Percentiles rank a stretch among this genome's conserved stretches.
Conservation (phyloP, 345 rosid species). For the Lagerstroemia speciosa region DNA sequence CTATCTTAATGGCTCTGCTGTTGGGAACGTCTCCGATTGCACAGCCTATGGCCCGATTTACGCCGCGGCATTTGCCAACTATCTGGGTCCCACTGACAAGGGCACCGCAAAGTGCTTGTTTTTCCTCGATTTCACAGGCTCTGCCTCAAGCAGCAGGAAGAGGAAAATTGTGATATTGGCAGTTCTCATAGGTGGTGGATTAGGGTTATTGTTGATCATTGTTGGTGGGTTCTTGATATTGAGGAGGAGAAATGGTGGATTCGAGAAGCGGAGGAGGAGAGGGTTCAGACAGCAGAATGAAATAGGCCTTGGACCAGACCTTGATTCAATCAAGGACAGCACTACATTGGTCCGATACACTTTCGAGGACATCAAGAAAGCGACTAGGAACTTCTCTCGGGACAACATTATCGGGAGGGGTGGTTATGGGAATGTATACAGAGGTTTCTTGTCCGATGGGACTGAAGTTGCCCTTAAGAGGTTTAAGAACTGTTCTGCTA, state of each 20-base stretch:
- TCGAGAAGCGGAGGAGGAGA: conserved; percentile 21
- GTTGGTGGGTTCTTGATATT: conserved; percentile 36
- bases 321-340: conserved; percentile 55
- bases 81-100: conserved; percentile 53
- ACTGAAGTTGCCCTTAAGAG: conserved; percentile 81
- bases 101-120: conserved; percentile 68
- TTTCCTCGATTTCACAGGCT: conserved; percentile 22
- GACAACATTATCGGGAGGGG: conserved; percentile 70
- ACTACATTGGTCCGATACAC: conserved; percentile 54
- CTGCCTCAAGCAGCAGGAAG: conserved; percentile 12
- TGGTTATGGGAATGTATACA: conserved; percentile 84
- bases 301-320: conserved; percentile 30
- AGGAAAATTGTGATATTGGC: conserved; percentile 24
- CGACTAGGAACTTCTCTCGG: conserved; percentile 65
- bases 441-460: conserved; percentile 58
- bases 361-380: conserved; percentile 68
- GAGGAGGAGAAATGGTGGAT: conserved; percentile 21
- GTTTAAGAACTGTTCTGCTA: conserved; percentile 81
- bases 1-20: conserved; percentile 32
- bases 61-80: conserved; percentile 57
- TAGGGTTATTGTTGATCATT: conserved; percentile 22
- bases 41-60: conserved; percentile 49
- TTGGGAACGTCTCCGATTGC: conserved; percentile 65
- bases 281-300: conserved; percentile 21
- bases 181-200: conserved; percentile 14